Base-by-base conservation (phyloP, 179 eudicot genomes). In the Silene coronaria region DNA sequence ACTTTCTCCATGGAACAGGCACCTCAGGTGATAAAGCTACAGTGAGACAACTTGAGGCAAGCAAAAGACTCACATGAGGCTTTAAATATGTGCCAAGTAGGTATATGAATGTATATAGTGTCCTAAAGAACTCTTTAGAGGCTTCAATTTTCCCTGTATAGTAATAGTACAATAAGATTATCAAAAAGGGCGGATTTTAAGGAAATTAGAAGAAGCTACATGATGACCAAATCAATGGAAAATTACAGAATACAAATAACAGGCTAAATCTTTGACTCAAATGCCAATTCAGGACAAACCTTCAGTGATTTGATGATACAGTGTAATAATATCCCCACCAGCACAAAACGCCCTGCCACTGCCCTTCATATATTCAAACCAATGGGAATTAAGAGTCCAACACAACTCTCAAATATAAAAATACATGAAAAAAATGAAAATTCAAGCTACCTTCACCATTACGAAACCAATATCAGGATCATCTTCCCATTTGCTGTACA, bases 331-430 rank as follows among this genome's bases (percentile, higher is more conserved):
- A 82, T 93, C 97, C 72, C 95, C 98, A 67, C 97, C 98, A 67
- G 98, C 96, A 82, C 90, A 86, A 87, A 87, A 93, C 61, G 98
- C 95, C 85, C 91, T 88, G 84, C 91, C 96, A 68, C 93, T 88
- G 67, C 98, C 98, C 98, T 93, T 86, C 78, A 77, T 79, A 82
- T 58, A 65, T 76, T 22, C 4, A 79, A 75, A 83, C 71, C 28
- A 67, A 74, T 22, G 16, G 1, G 9, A 45, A 75, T 66, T 61
- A 60, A 46, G 75, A 67, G 71, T 69, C 72, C 53, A 13, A 5
- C 69, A 82, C 13, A 61, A 1, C 51, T 71, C 59, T 17, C 2
- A 16, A 73, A 59, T 62, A 71, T 8, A 22, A 8, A 71, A 36
- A 23, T 58, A 2, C 13, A 65, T n/a, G 36, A 61, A 57, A 16